Evolutionary conservation across 345 rosid species (phyloP).

Genomic region (Eucalyptus curtisii): DNA sequence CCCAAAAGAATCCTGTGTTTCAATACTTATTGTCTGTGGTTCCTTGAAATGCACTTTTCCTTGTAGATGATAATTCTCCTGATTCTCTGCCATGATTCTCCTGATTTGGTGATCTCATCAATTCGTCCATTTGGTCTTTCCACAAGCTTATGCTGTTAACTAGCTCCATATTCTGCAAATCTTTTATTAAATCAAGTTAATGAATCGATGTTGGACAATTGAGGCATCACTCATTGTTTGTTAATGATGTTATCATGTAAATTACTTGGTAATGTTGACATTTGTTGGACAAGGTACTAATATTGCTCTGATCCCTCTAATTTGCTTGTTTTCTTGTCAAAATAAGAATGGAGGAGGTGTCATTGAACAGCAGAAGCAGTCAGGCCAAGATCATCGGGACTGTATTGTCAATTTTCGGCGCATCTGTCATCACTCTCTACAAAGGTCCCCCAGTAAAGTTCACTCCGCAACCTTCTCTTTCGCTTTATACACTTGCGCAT

Average conservation of each 20-base stretch:
- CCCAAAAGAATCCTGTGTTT: neutral
- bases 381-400: conserved; percentile 36
- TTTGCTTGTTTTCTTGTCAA: neutral
- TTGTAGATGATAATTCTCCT: neutral
- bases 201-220: neutral
- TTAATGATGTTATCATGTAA: neutral
- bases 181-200: neutral
- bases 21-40: neutral
- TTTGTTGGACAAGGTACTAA: neutral
- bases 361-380: conserved; percentile 7
- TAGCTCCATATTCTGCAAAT: neutral
- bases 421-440: conserved; percentile 31
- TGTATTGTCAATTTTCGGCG: conserved; percentile 26
- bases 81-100: neutral
- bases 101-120: neutral
- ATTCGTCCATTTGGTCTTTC: neutral
- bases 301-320: neutral
- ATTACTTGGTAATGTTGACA: neutral
- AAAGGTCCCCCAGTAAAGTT: conserved; percentile 21
- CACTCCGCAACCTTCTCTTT: neutral
- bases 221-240: neutral
- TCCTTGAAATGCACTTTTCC: neutral
- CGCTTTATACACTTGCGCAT: neutral
- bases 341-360: conserved; percentile 27
- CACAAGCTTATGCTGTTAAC: neutral